Base-by-base conservation (phyloP, 345 rosid genomes). In the Streptanthus diversifolius region DNA sequence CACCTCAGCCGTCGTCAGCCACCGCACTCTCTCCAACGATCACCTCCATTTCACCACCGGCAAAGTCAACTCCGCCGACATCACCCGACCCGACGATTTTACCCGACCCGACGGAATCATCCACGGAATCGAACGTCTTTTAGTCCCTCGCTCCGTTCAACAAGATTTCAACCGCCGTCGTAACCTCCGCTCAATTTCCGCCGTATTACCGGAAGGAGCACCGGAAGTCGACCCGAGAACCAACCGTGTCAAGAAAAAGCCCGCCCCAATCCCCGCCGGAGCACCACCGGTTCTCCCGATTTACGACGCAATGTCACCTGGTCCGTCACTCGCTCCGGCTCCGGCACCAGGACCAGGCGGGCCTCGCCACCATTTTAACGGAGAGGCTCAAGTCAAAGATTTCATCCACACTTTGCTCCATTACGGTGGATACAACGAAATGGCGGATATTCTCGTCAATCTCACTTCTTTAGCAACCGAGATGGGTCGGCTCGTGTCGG, bases 271-370 rank as follows among this genome's bases (percentile, higher is more conserved):
- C 0, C 71, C 76, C 0, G 86, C 92, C 27, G 87, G 87, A 6
- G 57, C 84, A 0, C 82, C 87, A 5, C 87, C 87, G 25, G 74
- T 53, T 41, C 88, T 74, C 0, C 88, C 95, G 2, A 48, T 89
- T 39, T 77, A 71, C 75, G 85, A 89, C 29, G 95, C 95, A 3
- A 74, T 89, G 90, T 85, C 95, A 5, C 90, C 95, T 1, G 95
- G 95, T 7, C 95, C 95, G 1, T 84, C 90, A 0, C 80, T 87
- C 0, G 92, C 95, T 22, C 95, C 95, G 8, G 95, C 96, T 13
- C 90, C 96, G 4, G 95, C 95, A 0, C 90, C 96, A 0, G 96
- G 92, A 5, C 96, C 92, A 0, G 96, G 96, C 0, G 96, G 96
- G 15, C 83, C 90, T 0, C 90, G 76, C 25, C 85, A 80, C 51